Evolutionary conservation across 768 basidiomycete genomes (phyloP), one percentile per base, ranked within the genome.

Genomic region (Multifurca ochricompacta): DNA sequence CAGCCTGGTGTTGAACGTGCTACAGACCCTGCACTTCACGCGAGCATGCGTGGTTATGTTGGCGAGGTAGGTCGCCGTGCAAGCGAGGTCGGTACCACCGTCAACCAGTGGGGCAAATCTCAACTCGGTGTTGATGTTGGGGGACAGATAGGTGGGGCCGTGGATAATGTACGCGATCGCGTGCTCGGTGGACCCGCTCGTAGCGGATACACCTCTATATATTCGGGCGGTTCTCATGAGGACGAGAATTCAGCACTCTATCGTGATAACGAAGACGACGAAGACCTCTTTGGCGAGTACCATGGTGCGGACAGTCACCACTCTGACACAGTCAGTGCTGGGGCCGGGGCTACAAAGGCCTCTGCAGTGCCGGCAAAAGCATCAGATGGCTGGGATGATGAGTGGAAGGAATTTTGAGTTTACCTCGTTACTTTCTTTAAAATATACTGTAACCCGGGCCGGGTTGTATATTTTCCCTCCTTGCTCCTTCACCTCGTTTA

Each of bases 51-150:
- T 61, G 83, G 82, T 14, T 90, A 91, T 67, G 77, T 87, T 64
- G 70, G 73, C 21, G 83, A 84, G 63, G 84, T 85, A 6, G 77
- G 82, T 61, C 81, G 77, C 63, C 77, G 72, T 53, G 87, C 88
- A 31, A 76, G 77, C 4, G 68, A 71, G 0, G 81, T 79, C 10
- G 85, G 87, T 18, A 76, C 71, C 48, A 70, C 77, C 1, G 87
- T 83, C 8, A 91, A 90, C 62, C 74, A 83, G 61, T 89, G 89
- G 87, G 79, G 83, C 21, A 89, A 81, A 70, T 67, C 69, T 42
- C 83, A 82, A 67, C 76, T 83, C 48, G 94, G 94, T 9, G 83
- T 94, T 3, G 93, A 97, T 67, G 85, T 95, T 7, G 90, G 80
- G 48, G 85, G 79, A 62, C 82, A 79, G 41, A 78, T 93, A 40